Conservation (phyloP, 495 filamentous ascomycete species). For the Trichocladium uniseriatum region DNA sequence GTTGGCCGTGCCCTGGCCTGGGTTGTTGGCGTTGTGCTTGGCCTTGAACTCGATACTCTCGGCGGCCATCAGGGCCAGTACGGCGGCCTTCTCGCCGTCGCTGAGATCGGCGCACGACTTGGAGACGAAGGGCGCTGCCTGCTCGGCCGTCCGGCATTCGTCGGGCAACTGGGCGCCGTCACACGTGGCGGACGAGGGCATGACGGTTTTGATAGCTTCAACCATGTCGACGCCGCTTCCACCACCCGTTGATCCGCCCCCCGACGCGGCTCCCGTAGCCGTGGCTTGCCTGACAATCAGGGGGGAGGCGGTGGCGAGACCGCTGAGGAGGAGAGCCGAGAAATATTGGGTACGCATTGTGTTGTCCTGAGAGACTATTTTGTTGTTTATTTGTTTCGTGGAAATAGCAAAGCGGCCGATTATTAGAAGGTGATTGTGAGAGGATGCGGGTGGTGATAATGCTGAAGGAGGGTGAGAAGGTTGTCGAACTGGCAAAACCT, state of each 20-base stretch:
- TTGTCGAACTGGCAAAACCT: background rate
- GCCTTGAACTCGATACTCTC: conserved; percentile 61
- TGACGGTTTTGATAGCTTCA: conserved; percentile 39
- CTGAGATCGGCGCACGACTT: conserved; percentile 22
- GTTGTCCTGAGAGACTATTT: background rate
- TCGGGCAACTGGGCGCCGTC: conserved; percentile 25
- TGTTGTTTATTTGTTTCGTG: background rate
- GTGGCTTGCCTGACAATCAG: background rate
- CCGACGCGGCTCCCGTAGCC: background rate
- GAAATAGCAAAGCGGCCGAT: background rate
- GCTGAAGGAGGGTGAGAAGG: background rate
- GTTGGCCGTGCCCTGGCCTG: conserved; percentile 74
- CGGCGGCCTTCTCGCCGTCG: conserved; percentile 50
- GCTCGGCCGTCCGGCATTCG: conserved; percentile 59
- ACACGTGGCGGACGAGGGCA: conserved; percentile 42
- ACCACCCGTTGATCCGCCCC: background rate
- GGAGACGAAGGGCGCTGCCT: conserved; percentile 46
- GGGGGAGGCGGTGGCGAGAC: background rate
- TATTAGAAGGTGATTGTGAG: background rate
- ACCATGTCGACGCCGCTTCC: background rate
- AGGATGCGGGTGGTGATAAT: background rate
- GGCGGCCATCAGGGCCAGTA: conserved; percentile 55
- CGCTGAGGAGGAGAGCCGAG: conserved; percentile 8
- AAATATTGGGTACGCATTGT: conserved; percentile 6
- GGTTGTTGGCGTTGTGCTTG: conserved; percentile 51